phyloP scores from a whole-genome alignment of 345 rosid species.

The Euphorbia peplus region DNA sequence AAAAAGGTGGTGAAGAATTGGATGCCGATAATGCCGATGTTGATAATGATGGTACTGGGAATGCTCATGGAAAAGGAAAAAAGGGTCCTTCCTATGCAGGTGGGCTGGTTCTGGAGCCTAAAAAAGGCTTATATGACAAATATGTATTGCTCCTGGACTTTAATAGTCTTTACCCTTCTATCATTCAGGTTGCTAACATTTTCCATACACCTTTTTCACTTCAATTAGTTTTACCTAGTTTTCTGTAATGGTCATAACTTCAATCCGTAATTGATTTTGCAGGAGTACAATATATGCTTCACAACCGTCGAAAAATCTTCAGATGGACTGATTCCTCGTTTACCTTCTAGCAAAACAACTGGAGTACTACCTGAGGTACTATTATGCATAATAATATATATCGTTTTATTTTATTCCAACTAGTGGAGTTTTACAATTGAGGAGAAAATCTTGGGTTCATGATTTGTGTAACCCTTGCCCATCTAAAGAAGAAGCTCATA shows the following conservation, averaged over 20 bases:
- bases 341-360: conserved; percentile 64
- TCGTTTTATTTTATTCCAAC: neutral
- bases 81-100: conserved; percentile 95
- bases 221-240: neutral
- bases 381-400: neutral
- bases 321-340: conserved; percentile 66
- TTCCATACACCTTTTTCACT: conserved; percentile 14
- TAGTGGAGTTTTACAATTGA: neutral
- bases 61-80: conserved; percentile 54
- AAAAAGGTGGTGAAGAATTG: conserved; percentile 41
- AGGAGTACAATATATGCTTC: conserved; percentile 97
- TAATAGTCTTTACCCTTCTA: conserved; percentile 98
- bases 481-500: neutral
- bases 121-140: conserved; percentile 91
- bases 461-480: neutral
- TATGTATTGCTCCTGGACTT: conserved; percentile 91
- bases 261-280: conserved; percentile 26
- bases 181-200: conserved; percentile 71
- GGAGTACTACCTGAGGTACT: conserved; percentile 94
- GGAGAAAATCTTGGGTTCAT: neutral
- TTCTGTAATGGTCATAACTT: neutral
- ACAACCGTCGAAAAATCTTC: conserved; percentile 85
- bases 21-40: conserved; percentile 39
- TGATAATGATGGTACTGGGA: conserved; percentile 42
- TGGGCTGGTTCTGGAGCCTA: conserved; percentile 97